Conservation (phyloP, 768 basidiomycete species). For the Lentinula sp. region DNA sequence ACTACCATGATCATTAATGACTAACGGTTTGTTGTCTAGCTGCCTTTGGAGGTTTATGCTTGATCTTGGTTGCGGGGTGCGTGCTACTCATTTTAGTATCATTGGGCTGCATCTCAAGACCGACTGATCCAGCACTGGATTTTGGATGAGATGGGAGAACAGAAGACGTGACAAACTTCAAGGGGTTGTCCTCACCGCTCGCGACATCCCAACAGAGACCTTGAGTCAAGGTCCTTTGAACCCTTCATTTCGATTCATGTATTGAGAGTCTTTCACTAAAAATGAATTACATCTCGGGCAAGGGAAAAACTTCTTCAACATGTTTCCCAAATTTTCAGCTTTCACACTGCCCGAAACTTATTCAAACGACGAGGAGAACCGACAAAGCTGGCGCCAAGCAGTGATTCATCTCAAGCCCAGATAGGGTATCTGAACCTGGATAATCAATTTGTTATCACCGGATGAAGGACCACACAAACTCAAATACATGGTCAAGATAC, state of each 20-base stretch:
- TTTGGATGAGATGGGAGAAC: conserved; percentile 47
- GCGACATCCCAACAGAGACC: conserved; percentile 38
- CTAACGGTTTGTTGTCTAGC: conserved; percentile 18
- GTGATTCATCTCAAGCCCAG: too few species aligned
- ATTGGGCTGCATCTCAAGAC: conserved; percentile 1
- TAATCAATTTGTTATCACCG: too few species aligned
- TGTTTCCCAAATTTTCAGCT: too few species aligned
- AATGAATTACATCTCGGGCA: too few species aligned
- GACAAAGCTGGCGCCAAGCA: too few species aligned
- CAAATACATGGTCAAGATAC: too few species aligned
- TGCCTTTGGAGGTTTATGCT: conserved; percentile 39
- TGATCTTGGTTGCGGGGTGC: conserved; percentile 33
- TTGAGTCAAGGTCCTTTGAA: conserved; percentile 35
- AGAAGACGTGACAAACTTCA: conserved; percentile 34
- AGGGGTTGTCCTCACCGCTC: conserved; percentile 32
- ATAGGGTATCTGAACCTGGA: too few species aligned
- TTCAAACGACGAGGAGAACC: too few species aligned
- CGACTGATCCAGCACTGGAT: conserved; percentile 22
- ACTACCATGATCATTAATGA: not conserved
- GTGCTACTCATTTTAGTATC: conserved; percentile 1
- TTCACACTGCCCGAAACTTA: too few species aligned
- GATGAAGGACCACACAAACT: too few species aligned
- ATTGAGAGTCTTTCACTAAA: conserved; percentile 16
- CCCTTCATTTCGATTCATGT: conserved; percentile 43
- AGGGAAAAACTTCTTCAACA: too few species aligned